Conservation (phyloP, 2,329 filamentous ascomycete species). For the Phyllosticta paracitricarpa region DNA sequence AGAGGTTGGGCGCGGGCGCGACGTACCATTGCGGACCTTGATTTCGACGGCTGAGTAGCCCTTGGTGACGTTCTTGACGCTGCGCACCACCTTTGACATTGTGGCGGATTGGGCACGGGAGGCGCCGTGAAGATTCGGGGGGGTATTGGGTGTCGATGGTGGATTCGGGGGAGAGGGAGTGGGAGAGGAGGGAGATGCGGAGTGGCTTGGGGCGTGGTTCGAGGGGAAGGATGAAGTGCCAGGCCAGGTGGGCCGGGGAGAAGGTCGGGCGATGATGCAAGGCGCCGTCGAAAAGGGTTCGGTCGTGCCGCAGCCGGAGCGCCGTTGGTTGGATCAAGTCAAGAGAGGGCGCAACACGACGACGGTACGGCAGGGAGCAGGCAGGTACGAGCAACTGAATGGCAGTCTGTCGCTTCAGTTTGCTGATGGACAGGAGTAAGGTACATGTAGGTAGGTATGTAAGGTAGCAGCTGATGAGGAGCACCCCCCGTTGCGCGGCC, state of each 20-base stretch:
- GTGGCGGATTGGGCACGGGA: constrained; percentile 17
- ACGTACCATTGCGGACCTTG: constrained; percentile 55
- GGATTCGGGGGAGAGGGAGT: neutral
- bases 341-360: too few species aligned
- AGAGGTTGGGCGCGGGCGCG: constrained; percentile 3
- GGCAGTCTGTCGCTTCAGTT: neutral
- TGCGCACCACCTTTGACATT: constrained; percentile 97
- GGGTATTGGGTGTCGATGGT: neutral
- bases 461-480: neutral
- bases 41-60: constrained; percentile 94
- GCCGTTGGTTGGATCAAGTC: neutral
- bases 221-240: constrained; percentile 11
- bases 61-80: constrained; percentile 99
- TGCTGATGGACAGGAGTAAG: constrained; percentile 10
- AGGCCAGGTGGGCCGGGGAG: constrained; percentile 4
- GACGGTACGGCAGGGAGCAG: too few species aligned
- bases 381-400: too few species aligned
- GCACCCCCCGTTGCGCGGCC: neutral
- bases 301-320: neutral
- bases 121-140: neutral
- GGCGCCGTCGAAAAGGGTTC: constrained; percentile 1
- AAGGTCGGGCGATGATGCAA: constrained; percentile 18
- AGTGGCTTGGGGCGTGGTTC: constrained; percentile 8
- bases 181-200: neutral
- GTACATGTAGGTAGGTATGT: neutral